Evolutionary conservation across 192 early-diverging fungal genomes (phyloP).

Genomic region (Linnemannia schmuckeri): DNA sequence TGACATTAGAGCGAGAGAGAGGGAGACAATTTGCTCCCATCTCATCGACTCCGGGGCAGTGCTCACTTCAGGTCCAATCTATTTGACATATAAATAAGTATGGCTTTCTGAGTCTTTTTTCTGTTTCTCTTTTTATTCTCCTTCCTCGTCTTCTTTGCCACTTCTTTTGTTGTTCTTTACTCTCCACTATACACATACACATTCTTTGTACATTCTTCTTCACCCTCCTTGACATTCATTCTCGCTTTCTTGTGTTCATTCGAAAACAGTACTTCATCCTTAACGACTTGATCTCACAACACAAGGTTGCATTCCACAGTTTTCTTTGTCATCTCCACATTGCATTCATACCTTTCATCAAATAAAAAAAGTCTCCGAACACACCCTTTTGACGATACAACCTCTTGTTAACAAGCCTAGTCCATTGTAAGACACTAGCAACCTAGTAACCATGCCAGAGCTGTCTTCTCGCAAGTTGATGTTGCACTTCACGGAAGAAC

Average conservation of each 20-base stretch:
- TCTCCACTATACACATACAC: background rate
- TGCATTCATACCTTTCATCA: slow-evolving; percentile 1
- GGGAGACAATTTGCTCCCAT: background rate
- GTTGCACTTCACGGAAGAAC: background rate
- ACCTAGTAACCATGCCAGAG: background rate
- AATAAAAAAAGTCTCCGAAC: slow-evolving; percentile 8
- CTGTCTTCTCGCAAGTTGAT: background rate
- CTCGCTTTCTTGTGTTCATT: background rate
- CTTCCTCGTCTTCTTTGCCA: background rate
- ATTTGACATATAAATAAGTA: background rate
- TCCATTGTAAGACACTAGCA: background rate
- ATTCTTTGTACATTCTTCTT: background rate
- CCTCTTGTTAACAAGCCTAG: background rate
- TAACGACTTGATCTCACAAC: background rate
- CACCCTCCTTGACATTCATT: background rate
- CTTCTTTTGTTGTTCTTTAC: background rate
- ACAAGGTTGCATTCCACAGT: background rate
- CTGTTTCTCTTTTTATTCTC: background rate
- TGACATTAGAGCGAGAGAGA: background rate
- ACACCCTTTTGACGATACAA: background rate
- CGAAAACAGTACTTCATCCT: background rate
- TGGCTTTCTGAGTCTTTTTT: background rate
- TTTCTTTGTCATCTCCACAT: background rate
- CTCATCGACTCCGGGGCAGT: slow-evolving; percentile 2
- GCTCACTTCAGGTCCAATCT: slow-evolving; percentile 1